Percentiles rank a stretch among this genome's conserved stretches.
These are phyloP conservation scores for Cercospora zeae-maydis DNA, from an alignment of 2,329 filamentous ascomycete genomes.

Conservation along the genomic window DNA sequence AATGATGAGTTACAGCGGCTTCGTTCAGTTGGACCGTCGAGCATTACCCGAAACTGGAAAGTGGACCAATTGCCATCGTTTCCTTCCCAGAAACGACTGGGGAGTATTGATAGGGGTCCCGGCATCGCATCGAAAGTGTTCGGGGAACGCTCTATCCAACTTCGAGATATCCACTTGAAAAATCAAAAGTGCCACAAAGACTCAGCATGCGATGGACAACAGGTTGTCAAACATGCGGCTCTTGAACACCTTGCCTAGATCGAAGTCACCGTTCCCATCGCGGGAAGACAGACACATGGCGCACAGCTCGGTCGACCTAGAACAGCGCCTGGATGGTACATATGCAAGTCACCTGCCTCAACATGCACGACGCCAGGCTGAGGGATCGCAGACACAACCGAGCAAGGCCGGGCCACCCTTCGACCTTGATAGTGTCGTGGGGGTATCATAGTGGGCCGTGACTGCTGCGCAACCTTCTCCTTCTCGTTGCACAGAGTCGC, in stretches of 20 bases:
- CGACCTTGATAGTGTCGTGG: no score
- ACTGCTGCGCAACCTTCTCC: no score
- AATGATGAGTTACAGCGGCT: not conserved
- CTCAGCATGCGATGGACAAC: not conserved
- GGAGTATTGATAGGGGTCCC: not conserved
- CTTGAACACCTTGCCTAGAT: not conserved
- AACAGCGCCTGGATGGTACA: not conserved
- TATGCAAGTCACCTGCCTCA: not conserved
- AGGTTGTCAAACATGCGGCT: not conserved
- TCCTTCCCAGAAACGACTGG: not conserved
- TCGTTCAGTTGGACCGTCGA: not conserved
- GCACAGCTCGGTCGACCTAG: not conserved
- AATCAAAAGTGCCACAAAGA: not conserved
- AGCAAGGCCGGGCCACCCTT: no score
- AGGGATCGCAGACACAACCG: not conserved
- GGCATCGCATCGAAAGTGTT: not conserved
- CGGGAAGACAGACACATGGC: not conserved
- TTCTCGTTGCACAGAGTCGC: no score
- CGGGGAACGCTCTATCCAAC: not conserved
- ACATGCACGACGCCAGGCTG: not conserved
- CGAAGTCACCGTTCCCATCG: not conserved
- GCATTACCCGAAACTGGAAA: slow-evolving; percentile 48
- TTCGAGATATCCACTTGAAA: not conserved
- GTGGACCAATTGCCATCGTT: slow-evolving; percentile 69
- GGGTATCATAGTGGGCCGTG: no score